phyloP scores from a whole-genome alignment of 805 yeast genomes.

The Candida easanensis region DNA sequence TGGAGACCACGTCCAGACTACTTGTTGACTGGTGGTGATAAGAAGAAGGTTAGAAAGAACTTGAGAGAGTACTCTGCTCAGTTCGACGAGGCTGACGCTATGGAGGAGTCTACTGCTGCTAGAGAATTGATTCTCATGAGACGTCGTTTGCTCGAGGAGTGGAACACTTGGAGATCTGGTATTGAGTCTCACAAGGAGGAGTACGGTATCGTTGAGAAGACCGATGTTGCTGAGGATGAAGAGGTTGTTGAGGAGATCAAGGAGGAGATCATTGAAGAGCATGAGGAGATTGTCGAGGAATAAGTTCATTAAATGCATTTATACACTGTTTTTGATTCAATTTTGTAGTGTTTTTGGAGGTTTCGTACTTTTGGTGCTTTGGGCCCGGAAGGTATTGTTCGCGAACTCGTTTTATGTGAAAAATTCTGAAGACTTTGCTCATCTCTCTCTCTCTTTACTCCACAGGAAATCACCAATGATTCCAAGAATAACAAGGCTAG shows the following conservation, averaged over 20 bases:
- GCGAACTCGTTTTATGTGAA: too few relatives aligned
- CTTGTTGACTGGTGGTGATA: constrained; percentile 69
- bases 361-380: too few relatives aligned
- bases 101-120: constrained; percentile 91
- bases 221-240: constrained; percentile 57
- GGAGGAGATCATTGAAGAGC: constrained; percentile 60
- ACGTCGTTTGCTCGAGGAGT: constrained; percentile 76
- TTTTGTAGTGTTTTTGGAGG: too few relatives aligned
- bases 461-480: too few relatives aligned
- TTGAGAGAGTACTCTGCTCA: constrained; percentile 85
- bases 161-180: constrained; percentile 74
- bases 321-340: too few relatives aligned
- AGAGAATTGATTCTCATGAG: constrained; percentile 86
- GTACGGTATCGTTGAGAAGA: constrained; percentile 42
- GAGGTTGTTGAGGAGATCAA: constrained; percentile 75
- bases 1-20: constrained; percentile 98
- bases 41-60: constrained; percentile 87
- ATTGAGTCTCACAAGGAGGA: constrained; percentile 48
- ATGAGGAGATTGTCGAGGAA: constrained; percentile 24
- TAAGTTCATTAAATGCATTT: too few relatives aligned
- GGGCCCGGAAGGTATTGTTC: too few relatives aligned
- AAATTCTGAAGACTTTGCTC: too few relatives aligned
- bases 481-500: too few relatives aligned
- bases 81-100: constrained; percentile 92
- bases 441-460: too few relatives aligned